Evolutionary conservation across 2,329 filamentous ascomycete genomes (phyloP).

Genomic region (Colletotrichum sp.): DNA sequence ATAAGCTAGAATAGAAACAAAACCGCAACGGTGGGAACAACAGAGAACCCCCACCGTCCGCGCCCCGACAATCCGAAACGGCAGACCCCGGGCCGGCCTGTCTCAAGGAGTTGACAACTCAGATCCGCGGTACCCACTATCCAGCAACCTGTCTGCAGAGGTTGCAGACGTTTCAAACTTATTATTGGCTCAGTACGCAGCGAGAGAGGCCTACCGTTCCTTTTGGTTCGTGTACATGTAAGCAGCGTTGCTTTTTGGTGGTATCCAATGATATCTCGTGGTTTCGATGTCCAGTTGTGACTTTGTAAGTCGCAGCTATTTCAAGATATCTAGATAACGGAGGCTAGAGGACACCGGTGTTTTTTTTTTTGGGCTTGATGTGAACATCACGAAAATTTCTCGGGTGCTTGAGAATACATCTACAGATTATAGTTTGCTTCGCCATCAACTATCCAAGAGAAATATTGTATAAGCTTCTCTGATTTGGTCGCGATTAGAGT

Average conservation of each 20-base stretch:
- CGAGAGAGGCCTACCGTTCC: neutral
- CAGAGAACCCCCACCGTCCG: neutral
- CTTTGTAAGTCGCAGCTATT: conserved; percentile 10
- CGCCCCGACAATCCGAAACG: conserved; percentile 12
- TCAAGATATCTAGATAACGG: neutral
- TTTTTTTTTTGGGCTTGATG: neutral
- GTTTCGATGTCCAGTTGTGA: neutral
- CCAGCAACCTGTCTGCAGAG: neutral
- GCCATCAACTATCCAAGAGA: neutral
- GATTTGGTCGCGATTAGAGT: neutral
- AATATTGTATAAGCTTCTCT: neutral
- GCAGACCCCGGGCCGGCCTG: neutral
- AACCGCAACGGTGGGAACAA: neutral
- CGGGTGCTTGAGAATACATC: neutral
- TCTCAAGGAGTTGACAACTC: conserved; percentile 14
- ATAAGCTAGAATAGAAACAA: conserved; percentile 4
- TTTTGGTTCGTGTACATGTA: neutral
- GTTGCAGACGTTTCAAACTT: neutral
- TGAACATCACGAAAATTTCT: neutral
- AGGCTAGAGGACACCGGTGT: too few relatives aligned
- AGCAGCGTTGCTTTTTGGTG: neutral
- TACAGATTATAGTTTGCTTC: neutral
- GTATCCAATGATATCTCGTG: neutral
- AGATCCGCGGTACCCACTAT: neutral
- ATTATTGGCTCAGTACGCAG: neutral